These are phyloP conservation scores for Pseudoscleropodium purum DNA, from an alignment of 225 moss, liverwort and hornwort genomes.

Conservation along the genomic window DNA sequence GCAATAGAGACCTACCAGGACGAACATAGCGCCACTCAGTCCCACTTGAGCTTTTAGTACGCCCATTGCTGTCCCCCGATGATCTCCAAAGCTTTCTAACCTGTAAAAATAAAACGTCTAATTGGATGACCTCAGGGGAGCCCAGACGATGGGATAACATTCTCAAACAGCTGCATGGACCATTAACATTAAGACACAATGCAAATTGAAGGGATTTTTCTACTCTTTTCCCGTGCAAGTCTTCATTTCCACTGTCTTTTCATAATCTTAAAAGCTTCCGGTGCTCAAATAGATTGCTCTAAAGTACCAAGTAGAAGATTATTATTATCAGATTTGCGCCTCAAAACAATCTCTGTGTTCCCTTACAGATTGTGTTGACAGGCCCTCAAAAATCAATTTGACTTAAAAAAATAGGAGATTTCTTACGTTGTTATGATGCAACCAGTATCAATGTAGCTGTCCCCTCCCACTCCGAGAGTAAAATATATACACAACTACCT, in stretches of 20 bases:
- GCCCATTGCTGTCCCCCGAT: slow-evolving; percentile 55
- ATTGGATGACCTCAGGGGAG: background rate
- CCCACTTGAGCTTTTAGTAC: slow-evolving; percentile 57
- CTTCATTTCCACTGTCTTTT: background rate
- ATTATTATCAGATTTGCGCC: background rate
- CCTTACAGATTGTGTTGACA: background rate
- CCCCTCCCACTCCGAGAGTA: slow-evolving; percentile 51
- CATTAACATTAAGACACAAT: background rate
- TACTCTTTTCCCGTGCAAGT: background rate
- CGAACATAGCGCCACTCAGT: slow-evolving; percentile 57
- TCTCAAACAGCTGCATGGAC: background rate
- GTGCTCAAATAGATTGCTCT: background rate
- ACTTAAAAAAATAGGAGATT: background rate
- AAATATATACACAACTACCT: slow-evolving; percentile 68
- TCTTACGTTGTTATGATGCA: slow-evolving; percentile 57
- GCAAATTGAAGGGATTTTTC: background rate
- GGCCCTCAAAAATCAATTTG: background rate
- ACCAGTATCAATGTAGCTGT: slow-evolving; percentile 58
- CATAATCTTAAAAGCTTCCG: background rate
- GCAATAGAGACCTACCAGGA: slow-evolving; percentile 29
- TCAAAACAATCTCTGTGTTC: background rate
- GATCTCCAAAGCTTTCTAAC: slow-evolving; percentile 48
- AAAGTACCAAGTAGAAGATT: background rate
- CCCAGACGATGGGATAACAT: background rate
- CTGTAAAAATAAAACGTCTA: slow-evolving; percentile 6